phyloP scores from a whole-genome alignment of 257 asterid genomes.

The Lycium barbarum region DNA sequence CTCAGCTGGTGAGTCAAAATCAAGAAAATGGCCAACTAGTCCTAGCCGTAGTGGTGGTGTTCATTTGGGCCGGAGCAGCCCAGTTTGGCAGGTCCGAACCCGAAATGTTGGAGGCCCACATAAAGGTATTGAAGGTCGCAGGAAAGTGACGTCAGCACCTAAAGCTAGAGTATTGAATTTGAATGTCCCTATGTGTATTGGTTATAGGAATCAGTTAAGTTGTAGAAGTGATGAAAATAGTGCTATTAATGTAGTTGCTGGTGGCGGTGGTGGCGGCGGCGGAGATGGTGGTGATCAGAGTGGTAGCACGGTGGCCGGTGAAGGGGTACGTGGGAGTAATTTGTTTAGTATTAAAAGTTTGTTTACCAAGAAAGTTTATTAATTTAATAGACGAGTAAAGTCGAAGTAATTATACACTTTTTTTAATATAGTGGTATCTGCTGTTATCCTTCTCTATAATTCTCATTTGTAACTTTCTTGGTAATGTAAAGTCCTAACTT shows the following conservation, averaged over 20 bases:
- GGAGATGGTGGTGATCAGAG: conserved; percentile 29
- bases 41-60: conserved; percentile 71
- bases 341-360: conserved; percentile 67
- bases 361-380: conserved; percentile 84
- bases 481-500: conserved; percentile 27
- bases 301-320: conserved; percentile 54
- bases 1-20: conserved; percentile 87
- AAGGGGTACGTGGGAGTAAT: conserved; percentile 72
- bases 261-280: conserved; percentile 33
- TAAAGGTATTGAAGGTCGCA: conserved; percentile 45
- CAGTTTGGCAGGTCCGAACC: conserved; percentile 80
- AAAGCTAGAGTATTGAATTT: conserved; percentile 60
- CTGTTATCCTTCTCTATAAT: background rate
- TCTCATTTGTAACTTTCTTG: background rate
- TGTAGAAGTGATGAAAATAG: conserved; percentile 59
- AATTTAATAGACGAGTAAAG: background rate
- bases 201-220: conserved; percentile 69
- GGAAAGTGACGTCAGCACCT: conserved; percentile 48
- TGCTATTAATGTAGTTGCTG: conserved; percentile 32
- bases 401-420: conserved; percentile 15
- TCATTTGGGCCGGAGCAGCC: conserved; percentile 82
- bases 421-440: conserved; percentile 19
- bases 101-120: conserved; percentile 41
- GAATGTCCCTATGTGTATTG: conserved; percentile 89
- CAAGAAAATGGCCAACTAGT: conserved; percentile 77